phyloP scores from a whole-genome alignment of 163 green algal species.

The Scenedesmus sp. region DNA sequence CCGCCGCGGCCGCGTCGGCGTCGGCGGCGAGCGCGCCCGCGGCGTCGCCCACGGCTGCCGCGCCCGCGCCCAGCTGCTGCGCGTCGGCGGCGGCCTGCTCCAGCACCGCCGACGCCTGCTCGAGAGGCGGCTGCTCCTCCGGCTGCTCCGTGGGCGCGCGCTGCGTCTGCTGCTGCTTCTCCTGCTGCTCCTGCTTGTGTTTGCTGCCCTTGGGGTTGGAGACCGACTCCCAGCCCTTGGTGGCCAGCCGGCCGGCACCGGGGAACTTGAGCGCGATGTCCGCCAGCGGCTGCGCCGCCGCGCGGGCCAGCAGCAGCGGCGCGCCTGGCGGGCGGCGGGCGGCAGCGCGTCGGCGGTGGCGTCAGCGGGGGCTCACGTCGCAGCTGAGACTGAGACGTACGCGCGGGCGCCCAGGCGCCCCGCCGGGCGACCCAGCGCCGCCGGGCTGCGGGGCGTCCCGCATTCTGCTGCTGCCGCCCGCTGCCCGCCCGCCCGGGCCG shows the following conservation, averaged over 20 bases:
- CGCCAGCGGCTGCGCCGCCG: slow-evolving; percentile 9
- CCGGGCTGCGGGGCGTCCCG: no score
- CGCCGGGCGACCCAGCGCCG: no score
- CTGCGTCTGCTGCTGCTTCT: neutral
- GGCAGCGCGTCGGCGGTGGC: no score
- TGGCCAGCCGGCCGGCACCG: slow-evolving; percentile 4
- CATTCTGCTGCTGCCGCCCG: no score
- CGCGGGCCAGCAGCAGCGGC: neutral
- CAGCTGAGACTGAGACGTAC: no score
- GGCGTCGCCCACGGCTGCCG: slow-evolving; percentile 8
- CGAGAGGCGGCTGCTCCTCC: slow-evolving; percentile 19
- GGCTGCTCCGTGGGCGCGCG: neutral
- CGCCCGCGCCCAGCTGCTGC: slow-evolving; percentile 43
- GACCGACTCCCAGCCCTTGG: neutral
- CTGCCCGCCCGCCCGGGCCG: no score
- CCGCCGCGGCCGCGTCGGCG: neutral
- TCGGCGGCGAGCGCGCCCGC: neutral
- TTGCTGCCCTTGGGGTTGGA: slow-evolving; percentile 6
- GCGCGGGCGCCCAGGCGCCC: no score
- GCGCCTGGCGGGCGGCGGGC: no score
- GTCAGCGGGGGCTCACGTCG: no score
- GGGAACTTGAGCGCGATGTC: slow-evolving; percentile 10
- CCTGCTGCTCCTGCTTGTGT: slow-evolving; percentile 6
- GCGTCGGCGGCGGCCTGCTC: neutral
- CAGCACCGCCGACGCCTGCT: slow-evolving; percentile 47